Evolutionary conservation across 345 rosid species (phyloP), one percentile per base, ranked within the genome.

Genomic region (Camelina hispida): DNA sequence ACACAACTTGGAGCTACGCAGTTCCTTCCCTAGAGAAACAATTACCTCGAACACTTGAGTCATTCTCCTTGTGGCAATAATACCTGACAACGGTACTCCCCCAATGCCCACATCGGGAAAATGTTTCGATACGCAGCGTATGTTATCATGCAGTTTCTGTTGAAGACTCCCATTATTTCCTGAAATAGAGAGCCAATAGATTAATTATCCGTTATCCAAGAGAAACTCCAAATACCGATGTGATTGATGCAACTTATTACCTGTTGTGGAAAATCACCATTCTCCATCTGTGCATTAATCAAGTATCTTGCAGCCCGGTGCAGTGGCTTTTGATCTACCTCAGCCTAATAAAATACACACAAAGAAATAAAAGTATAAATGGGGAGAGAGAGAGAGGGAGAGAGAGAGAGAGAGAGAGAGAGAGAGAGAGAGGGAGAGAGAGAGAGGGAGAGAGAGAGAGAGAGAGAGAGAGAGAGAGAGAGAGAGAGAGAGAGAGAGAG

Each of bases 161-260:
- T 87, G 74, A 89, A 87, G 2, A 89, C 92, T 77, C 95, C 95
- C 89, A 89, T 87, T 64, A 87, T 85, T 82, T 87, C 90, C 95
- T 87, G 85, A 38, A 25, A 83, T 38, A 62, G 16, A 55, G 16
- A 48, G 32, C 16, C 34, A 42, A 47, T 4, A 34, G 62, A 11
- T 42, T 12, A 53, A 4, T 32, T 3, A 30, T 34, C 25, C 6
- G 3, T 38, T 53, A 23, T 57, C 25, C 1, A 66, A 59, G 57
- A 54, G 11, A 52, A 71, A 44, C 23, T 66, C n/a, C 18, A 51
- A 37, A 60, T 28, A 68, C 35, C 38, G 20, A 55, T 46, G 66
- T 47, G 34, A 62, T 38, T 57, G 20, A 35, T 48, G 10, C 6
- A 73, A 59, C 56, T 68, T 28, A 32, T 74, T 72, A 89, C 93